phyloP scores from a whole-genome alignment of 371 early-diverging fungal species.

The Saksenaea oblongispora region DNA sequence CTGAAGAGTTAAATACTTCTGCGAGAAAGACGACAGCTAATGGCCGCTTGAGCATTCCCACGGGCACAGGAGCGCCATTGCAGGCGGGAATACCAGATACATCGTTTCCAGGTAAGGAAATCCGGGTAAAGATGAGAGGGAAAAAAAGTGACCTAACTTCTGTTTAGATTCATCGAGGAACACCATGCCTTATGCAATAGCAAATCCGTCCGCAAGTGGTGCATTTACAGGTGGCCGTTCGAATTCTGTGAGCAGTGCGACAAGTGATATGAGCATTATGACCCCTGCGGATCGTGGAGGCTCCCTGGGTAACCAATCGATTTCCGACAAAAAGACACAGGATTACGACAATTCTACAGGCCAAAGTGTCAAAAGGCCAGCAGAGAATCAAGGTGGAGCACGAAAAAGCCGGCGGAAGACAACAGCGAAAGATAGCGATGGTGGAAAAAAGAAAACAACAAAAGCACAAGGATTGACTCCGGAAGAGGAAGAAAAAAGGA shows the following conservation, averaged over 20 bases:
- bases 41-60: neutral
- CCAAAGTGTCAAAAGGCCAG: neutral
- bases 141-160: neutral
- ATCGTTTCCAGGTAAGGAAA: neutral
- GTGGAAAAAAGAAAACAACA: constrained; percentile 19
- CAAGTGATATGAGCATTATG: neutral
- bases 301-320: neutral
- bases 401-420: constrained; percentile 17
- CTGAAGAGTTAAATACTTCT: constrained; percentile 17
- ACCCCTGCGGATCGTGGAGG: neutral
- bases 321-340: neutral
- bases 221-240: neutral
- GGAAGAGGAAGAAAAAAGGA: constrained; percentile 68
- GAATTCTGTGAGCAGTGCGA: neutral
- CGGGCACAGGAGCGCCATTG: neutral
- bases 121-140: neutral
- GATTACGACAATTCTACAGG: neutral
- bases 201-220: neutral
- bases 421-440: constrained; percentile 21
- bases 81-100: neutral
- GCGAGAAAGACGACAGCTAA: neutral
- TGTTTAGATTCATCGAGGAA: neutral
- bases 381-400: neutral
- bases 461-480: constrained; percentile 32
- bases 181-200: neutral